phyloP scores from a whole-genome alignment of 176 grass and related monocot genomes.

The Areca catechu region DNA sequence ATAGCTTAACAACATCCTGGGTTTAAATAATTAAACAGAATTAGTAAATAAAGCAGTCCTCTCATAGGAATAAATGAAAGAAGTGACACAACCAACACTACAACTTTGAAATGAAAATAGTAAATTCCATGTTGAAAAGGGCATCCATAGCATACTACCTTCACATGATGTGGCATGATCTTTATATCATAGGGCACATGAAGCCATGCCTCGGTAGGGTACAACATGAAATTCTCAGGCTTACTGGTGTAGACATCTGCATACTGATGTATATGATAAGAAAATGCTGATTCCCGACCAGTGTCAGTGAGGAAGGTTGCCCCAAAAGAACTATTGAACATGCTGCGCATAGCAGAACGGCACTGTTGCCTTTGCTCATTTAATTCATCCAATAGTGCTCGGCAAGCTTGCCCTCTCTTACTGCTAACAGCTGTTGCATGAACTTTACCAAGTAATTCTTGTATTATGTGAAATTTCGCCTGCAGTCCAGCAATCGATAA shows the following conservation, averaged over 20 bases:
- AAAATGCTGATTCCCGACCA: conserved; percentile 82
- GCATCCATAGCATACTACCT: conserved; percentile 36
- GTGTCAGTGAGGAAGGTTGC: conserved; percentile 96
- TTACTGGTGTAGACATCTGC: conserved; percentile 94
- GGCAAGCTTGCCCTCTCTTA: conserved; percentile 75
- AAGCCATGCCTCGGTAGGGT: conserved; percentile 76
- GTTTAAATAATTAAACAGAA: too few species aligned
- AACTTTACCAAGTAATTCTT: conserved; percentile 86
- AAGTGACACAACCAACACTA: background rate
- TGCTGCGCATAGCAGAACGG: conserved; percentile 51
- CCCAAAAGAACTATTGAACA: conserved; percentile 78
- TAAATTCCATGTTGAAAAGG: background rate
- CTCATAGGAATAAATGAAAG: conserved; percentile 7
- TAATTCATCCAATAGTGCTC: conserved; percentile 63
- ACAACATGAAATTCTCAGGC: conserved; percentile 69
- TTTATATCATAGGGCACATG: conserved; percentile 97
- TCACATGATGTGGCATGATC: conserved; percentile 96
- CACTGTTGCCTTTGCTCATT: conserved; percentile 72
- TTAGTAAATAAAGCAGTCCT: too few species aligned
- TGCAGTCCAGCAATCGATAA: conserved; percentile 23
- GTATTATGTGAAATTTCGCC: conserved; percentile 93
- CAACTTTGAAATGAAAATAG: background rate
- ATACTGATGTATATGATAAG: conserved; percentile 98
- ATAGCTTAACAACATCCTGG: too few species aligned
- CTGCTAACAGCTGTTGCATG: conserved; percentile 76